These are phyloP conservation scores for Rhizopogon rudus DNA, from an alignment of 768 basidiomycete genomes.

Conservation along the genomic window DNA sequence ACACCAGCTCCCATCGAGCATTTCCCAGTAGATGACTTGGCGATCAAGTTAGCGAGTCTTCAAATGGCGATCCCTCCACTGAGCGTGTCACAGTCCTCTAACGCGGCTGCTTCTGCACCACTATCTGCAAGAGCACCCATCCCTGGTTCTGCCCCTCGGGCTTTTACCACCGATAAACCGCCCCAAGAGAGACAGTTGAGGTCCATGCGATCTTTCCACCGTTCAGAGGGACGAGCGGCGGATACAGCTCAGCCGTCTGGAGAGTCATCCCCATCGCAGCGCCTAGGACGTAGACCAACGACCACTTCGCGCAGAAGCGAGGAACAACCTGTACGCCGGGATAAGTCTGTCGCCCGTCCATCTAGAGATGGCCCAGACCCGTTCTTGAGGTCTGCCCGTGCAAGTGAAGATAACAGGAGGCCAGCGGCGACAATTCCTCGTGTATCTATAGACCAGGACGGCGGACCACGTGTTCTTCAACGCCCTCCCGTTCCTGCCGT, in stretches of 20 bases:
- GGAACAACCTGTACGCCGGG: background rate
- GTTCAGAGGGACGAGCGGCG: slow-evolving; percentile 29
- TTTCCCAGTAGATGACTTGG: slow-evolving; percentile 56
- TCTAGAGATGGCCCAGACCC: slow-evolving; percentile 13
- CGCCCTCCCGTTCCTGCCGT: slow-evolving; percentile 30
- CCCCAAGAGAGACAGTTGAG: slow-evolving; percentile 32
- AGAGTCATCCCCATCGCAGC: slow-evolving; percentile 24
- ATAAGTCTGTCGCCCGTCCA: slow-evolving; percentile 5
- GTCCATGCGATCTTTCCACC: slow-evolving; percentile 60
- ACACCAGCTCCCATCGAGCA: slow-evolving; percentile 32
- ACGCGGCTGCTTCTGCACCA: slow-evolving; percentile 7
- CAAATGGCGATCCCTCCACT: slow-evolving; percentile 27
- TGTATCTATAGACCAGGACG: slow-evolving; percentile 17
- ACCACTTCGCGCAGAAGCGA: slow-evolving; percentile 15
- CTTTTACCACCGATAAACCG: slow-evolving; percentile 14
- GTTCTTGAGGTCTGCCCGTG: slow-evolving; percentile 11
- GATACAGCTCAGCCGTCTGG: slow-evolving; percentile 31
- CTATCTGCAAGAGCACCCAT: slow-evolving; percentile 10
- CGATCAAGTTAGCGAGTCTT: slow-evolving; percentile 50
- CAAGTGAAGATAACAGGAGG: slow-evolving; percentile 23
- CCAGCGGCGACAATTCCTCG: slow-evolving; percentile 16
- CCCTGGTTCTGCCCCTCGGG: slow-evolving; percentile 14
- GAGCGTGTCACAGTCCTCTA: slow-evolving; percentile 6
- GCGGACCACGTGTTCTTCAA: slow-evolving; percentile 18
- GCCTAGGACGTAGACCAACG: slow-evolving; percentile 34